Evolutionary conservation across 129 eudicot genomes (phyloP), one percentile per base, ranked within the genome.

Genomic region (Helianthus tuberosus): DNA sequence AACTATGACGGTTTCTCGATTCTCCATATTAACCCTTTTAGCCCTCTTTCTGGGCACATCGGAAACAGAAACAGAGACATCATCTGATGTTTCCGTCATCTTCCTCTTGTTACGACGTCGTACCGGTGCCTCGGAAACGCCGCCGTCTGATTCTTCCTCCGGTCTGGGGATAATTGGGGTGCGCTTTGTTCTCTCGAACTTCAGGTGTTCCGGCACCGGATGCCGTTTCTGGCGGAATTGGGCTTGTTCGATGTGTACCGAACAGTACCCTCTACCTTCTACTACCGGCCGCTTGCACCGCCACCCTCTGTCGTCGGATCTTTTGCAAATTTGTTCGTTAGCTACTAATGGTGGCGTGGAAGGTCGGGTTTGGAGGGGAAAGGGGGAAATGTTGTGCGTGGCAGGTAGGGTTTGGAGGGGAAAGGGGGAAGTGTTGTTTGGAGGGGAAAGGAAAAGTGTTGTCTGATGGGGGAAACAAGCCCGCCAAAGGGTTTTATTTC

Each of bases 1-100:
- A 6, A 64, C 78, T 1, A 64, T 43, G 41, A 77, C 64, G 53
- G 48, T 60, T 74, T 5, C 25, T 16, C 95, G 81, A 83, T 51
- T 51, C 77, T 84, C 74, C 79, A 63, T 68, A 86, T 85, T 75
- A 80, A 41, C 32, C 73, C 78, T 66, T 78, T 83, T 89, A 88
- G 50, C 85, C 48, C 49, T 54, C 16, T 69, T 62, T 35, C 36
- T 32, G 6, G 36, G 63, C 4, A 57, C 63, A 57, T 20, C 63
- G 6, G 38, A 15, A 44, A 47, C 41, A 67, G 36, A 32, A 32
- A 3, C 36, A 32, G 36, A 32, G 3, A 32, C 36, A 32, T 25
- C 23, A 17, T 49, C 72, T 0, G 46, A 32, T 29, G 23, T 4
- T n/a, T 68, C 73, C 1, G 9, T 25, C 27, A 13, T 50, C 25